Evolutionary conservation across 192 early-diverging fungal genomes (phyloP), one percentile per base, ranked within the genome.

Genomic region (Oehlia diaphana): DNA sequence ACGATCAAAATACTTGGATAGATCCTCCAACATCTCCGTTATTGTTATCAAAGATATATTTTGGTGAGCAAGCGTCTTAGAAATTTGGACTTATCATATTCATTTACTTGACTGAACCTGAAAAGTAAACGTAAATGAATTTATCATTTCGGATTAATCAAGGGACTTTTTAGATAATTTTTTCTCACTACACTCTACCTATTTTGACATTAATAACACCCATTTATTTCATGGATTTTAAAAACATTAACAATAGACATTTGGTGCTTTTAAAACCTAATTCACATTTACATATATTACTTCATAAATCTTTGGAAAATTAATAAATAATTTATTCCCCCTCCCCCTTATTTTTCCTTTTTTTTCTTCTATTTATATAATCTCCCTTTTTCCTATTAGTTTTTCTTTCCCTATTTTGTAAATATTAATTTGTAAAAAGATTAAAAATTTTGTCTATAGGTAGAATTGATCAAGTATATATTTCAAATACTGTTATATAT

Each of bases 341-440:
- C 35, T 10, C 9, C 14, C 16, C 21, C 4, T 28, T 65, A 26
- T 23, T 47, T 12, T 10, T 12, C 0, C n/a, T 0, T 21, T 65
- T 65, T 28, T 31, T 28, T 19, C 5, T 58, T 58, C 16, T 58
- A 58, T 58, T 58, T 58, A 16, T 58, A 58, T 16, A 58, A 21
- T 70, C 16, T 9, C 33, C 16, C 21, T 69, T 19, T 19, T 42
- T 13, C n/a, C 35, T 9, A 19, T 72, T 16, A 16, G 31, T 37
- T 37, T 37, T 31, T 37, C 33, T 47, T 44, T 2, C 10, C 64
- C 64, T 42, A 50, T 72, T 72, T 72, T 72, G 71, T 72, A 72
- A 72, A 72, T 72, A 72, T 72, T 53, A 72, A 53, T 72, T 72
- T 50, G 47, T 53, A 50, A 16, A 72, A 72, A 72, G 23, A 37